Base-by-base conservation (phyloP, 345 rosid species). In the Trapa bicornis region DNA sequence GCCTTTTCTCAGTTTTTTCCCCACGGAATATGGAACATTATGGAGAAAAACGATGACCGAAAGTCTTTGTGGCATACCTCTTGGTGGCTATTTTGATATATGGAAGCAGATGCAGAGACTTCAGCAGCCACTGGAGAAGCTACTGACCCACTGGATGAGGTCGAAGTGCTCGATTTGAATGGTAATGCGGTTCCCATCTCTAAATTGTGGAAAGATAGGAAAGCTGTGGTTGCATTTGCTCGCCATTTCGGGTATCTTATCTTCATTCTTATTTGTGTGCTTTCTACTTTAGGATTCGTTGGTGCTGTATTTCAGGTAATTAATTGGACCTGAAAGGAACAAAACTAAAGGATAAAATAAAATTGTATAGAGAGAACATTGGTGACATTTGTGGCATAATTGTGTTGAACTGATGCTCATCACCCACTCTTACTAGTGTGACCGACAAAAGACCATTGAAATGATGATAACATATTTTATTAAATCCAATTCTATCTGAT, bases 171-270 rank as follows among this genome's bases (percentile, higher is more conserved):
- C 73, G 91, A 81, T 81, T 80, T 88, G 82, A 78, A 72, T 57
- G 96, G 95, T 37, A 79, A 82, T 17, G 89, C 74, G 71, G 68
- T 87, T 71, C 85, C 83, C 1, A 77, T 93, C 72, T 87, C 97
- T 64, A 85, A 88, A 81, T 68, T 93, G 66, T 93, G 97, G 97
- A 87, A 87, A 61, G 92, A 87, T 5, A 77, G 96, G 71, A 93
- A 81, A 73, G 87, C 92, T 0, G 89, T 90, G 65, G 82, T 93
- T 43, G 97, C 97, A 1, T 90, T 90, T 75, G 94, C 97, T 72
- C 96, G 97, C 77, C 98, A 90, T 76, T 93, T 93, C 66, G 98
- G 96, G 96, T 88, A 70, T 75, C 76, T 58, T 9, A 43, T 13
- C 61, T 35, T 58, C 39, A 13, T 37, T 22, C 16, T 64, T 53